Evolutionary conservation across 2,329 filamentous ascomycete genomes (phyloP), one percentile per base, ranked within the genome.

Genomic region (Aspergillus oerlinghausenensis): DNA sequence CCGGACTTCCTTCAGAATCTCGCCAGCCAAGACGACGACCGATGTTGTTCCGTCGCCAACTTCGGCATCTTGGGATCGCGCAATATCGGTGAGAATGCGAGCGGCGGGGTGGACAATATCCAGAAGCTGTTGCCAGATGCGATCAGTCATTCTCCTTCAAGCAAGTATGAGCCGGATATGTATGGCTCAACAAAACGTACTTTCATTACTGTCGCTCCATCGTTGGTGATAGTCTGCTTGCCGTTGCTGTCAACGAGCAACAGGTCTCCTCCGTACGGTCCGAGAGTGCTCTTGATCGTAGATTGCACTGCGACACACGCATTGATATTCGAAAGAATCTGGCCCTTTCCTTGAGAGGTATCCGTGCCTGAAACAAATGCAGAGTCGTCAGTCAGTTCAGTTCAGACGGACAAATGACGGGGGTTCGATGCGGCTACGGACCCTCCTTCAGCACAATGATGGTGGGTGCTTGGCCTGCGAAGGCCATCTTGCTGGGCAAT

Each of bases 131-230:
- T 55, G 29, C 47, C 51, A 55, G 63, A 50, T 62, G 55, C 51
- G 49, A 52, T 58, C 32, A 57, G 55, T 49, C 49, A 7, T 23
- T 43, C 8, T n/a, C 19, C 14, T 45, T 10, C 10, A 32, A 21
- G 23, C 29, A 14, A 35, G 6, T 6, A 17, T 45, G 7, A 3
- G 23, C 25, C 10, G 9, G 11, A 50, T 3, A 42, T 3, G 10
- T 10, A 23, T n/a, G 19, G n/a, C 14, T 38, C 14, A 38, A 29
- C 1, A 35, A 52, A n/a, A 60, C 76, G 66, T 75, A 91, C 90
- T 87, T 97, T 97, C 94, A 99, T 99, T 60, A 97, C 94, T 51
- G 94, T 99, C 50, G 94, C 94, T 72, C 94, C 94, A 80, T 99
- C 94, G 78, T 99, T 99, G 68, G 94, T 99, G 73, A 99, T 97